These are phyloP conservation scores for Lentinula novae-zelandiae DNA, from an alignment of 1,284 basidiomycete species.

Conservation along the genomic window DNA sequence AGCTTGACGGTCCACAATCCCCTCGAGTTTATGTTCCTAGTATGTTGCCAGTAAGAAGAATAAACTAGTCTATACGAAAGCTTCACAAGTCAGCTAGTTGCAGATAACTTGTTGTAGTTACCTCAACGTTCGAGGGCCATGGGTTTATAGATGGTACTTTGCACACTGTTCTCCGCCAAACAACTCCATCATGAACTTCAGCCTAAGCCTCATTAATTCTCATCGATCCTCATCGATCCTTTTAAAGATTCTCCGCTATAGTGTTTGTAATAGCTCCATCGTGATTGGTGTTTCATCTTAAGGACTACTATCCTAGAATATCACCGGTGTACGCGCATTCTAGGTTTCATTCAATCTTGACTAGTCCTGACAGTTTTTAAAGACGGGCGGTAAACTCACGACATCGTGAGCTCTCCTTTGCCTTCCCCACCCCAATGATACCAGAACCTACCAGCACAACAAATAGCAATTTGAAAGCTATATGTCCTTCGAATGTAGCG, in stretches of 20 bases:
- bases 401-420: background rate
- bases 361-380: background rate
- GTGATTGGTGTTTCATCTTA: background rate
- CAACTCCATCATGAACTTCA: no score
- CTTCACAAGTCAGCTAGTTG: background rate
- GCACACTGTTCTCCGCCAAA: no score
- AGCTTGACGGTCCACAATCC: background rate
- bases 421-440: background rate
- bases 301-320: no score
- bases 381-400: background rate
- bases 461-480: background rate
- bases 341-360: background rate
- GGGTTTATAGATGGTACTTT: no score
- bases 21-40: background rate
- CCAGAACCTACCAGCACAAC: background rate
- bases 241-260: background rate
- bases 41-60: background rate
- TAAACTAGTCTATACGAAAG: background rate
- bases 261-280: background rate
- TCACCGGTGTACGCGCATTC: background rate
- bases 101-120: no score
- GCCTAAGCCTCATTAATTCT: no score
- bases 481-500: constrained; percentile 21
- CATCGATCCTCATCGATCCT: no score
- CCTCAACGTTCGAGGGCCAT: no score